Conservation (phyloP, 2,329 filamentous ascomycete genomes). For the Apiospora saccharicola region DNA sequence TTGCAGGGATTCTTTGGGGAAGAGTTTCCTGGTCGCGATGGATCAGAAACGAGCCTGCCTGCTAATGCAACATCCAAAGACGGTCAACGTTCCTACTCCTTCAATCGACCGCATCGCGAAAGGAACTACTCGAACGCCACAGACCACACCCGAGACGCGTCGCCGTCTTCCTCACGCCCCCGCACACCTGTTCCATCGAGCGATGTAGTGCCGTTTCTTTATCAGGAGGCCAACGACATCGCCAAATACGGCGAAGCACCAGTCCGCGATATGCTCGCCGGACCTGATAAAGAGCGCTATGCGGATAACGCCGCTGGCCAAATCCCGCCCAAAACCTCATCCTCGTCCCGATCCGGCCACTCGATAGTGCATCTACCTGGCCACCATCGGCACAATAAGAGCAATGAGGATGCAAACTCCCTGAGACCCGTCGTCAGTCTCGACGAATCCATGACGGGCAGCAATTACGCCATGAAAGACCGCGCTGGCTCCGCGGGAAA, state of each 20-base stretch:
- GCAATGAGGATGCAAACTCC: constrained; percentile 70
- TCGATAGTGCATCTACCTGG: constrained; percentile 71
- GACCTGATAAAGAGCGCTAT: constrained; percentile 74
- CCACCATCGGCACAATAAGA: constrained; percentile 73
- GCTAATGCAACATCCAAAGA: constrained; percentile 50
- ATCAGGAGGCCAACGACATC: constrained; percentile 85
- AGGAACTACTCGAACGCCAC: constrained; percentile 83
- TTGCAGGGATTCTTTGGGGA: constrained; percentile 93
- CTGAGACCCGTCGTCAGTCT: constrained; percentile 77
- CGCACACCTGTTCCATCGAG: constrained; percentile 87
- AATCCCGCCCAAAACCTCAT: constrained; percentile 67
- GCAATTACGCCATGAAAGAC: constrained; percentile 57
- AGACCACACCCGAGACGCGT: constrained; percentile 76
- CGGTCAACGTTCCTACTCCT: constrained; percentile 62
- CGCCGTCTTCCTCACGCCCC: constrained; percentile 78
- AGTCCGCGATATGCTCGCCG: constrained; percentile 72
- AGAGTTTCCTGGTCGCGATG: constrained; percentile 78
- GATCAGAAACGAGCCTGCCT: constrained; percentile 74
- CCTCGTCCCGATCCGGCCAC: constrained; percentile 66
- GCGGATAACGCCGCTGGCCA: constrained; percentile 55
- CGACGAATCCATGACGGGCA: constrained; percentile 71
- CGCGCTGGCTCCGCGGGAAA: constrained; percentile 51
- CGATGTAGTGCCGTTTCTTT: constrained; percentile 97
- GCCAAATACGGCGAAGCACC: constrained; percentile 80
- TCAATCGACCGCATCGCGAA: constrained; percentile 69